Percentiles rank a stretch among this genome's conserved stretches.
Conservation (phyloP, 1,139 yeast species). For the Ogataea hybrid region DNA sequence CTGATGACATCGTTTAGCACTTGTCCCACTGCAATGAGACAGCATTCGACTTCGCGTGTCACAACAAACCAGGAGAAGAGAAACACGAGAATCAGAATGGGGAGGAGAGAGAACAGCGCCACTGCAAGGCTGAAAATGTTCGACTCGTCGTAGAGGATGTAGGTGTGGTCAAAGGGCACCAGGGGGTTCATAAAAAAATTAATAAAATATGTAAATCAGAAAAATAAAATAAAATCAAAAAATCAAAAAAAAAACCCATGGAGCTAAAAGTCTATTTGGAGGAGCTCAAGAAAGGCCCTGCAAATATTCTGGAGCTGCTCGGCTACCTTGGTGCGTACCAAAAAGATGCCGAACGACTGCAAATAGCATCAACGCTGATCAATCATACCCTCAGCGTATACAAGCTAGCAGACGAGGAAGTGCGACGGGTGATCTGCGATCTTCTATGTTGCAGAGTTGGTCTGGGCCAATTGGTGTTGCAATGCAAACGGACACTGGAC, state of each 20-base stretch:
- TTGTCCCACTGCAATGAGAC: conserved; percentile 83
- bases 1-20: conserved; percentile 73
- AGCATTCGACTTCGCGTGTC: conserved; percentile 83
- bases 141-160: conserved; percentile 71
- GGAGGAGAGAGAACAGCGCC: conserved; percentile 79
- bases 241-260: neutral
- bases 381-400: conserved; percentile 7
- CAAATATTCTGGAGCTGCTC: neutral
- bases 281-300: conserved; percentile 1
- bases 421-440: neutral
- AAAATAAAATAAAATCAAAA: neutral
- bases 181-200: conserved; percentile 24
- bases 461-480: conserved; percentile 19
- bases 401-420: neutral
- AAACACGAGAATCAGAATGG: conserved; percentile 75
- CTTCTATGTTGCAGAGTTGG: conserved; percentile 18
- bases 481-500: conserved; percentile 1
- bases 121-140: conserved; percentile 59
- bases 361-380: conserved; percentile 9
- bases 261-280: neutral
- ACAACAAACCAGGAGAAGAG: conserved; percentile 81
- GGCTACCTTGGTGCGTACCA: neutral
- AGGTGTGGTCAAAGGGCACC: conserved; percentile 66
- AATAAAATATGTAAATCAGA: neutral
- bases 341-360: conserved; percentile 9